Evolutionary conservation across 2,329 filamentous ascomycete species (phyloP).

Genomic region (Aspergillus ochraceoroseus): DNA sequence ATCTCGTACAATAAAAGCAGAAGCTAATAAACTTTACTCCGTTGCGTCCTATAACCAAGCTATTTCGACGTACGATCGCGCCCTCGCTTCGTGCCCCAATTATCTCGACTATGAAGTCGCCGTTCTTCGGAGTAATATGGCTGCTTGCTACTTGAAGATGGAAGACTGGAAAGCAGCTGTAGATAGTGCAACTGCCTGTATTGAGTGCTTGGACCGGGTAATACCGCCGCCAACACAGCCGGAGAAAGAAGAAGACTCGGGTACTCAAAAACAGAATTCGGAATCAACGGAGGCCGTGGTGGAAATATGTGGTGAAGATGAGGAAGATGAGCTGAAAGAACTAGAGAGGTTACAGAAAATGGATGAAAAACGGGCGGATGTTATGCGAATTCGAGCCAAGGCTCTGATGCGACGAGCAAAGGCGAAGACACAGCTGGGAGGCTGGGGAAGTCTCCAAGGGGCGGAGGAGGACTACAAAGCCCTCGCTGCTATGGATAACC

Average conservation of each 20-base stretch:
- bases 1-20: conserved; percentile 66
- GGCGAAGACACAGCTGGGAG: conserved; percentile 64
- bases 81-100: conserved; percentile 70
- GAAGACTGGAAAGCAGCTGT: conserved; percentile 80
- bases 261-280: conserved; percentile 20
- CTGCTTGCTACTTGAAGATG: conserved; percentile 81
- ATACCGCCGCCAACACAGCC: conserved; percentile 39
- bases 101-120: conserved; percentile 86
- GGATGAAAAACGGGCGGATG: conserved; percentile 55
- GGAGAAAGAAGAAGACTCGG: conserved; percentile 17
- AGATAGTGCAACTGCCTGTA: conserved; percentile 64
- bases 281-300: conserved; percentile 36
- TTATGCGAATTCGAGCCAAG: conserved; percentile 74
- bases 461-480: conserved; percentile 75
- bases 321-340: conserved; percentile 40
- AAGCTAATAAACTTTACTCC: conserved; percentile 75
- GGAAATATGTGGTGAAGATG: conserved; percentile 47
- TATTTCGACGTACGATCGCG: conserved; percentile 75
- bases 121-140: conserved; percentile 80
- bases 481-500: conserved; percentile 55
- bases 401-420: conserved; percentile 73
- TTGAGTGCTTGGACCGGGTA: conserved; percentile 67
- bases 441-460: conserved; percentile 74
- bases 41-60: conserved; percentile 68
- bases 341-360: conserved; percentile 43